Conservation (phyloP, 257 asterid genomes). For the Petunia secreta region DNA sequence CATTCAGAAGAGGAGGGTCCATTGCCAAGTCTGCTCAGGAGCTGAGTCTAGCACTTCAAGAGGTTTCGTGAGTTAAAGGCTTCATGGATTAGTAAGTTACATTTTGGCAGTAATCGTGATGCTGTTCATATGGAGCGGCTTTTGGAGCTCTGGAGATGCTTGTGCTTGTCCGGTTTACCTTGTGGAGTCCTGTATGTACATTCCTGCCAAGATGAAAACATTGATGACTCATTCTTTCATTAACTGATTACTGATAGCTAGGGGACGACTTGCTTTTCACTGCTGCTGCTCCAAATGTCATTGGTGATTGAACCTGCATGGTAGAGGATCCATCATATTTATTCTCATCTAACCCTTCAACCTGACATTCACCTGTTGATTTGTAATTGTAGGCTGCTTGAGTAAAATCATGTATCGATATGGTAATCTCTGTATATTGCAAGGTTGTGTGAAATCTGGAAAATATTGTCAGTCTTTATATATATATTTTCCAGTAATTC, state of each 20-base stretch:
- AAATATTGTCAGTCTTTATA: neutral
- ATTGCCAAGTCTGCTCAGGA: conserved; percentile 90
- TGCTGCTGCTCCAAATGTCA: conserved; percentile 27
- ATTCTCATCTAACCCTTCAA: conserved; percentile 26
- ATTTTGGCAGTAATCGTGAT: conserved; percentile 22
- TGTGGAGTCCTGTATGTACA: conserved; percentile 23
- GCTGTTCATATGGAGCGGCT: conserved; percentile 13
- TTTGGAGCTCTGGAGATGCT: conserved; percentile 27
- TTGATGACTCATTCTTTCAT: conserved; percentile 30
- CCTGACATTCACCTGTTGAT: conserved; percentile 12
- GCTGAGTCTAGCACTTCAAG: conserved; percentile 84
- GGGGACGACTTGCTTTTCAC: conserved; percentile 3
- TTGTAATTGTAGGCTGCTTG: conserved; percentile 23
- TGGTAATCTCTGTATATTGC: conserved; percentile 11
- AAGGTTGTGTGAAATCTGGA: conserved; percentile 17
- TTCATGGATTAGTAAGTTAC: conserved; percentile 3
- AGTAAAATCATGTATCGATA: conserved; percentile 14
- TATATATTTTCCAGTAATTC: neutral
- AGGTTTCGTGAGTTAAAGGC: conserved; percentile 48
- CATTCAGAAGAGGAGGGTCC: conserved; percentile 84
- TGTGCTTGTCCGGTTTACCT: neutral
- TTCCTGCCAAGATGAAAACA: conserved; percentile 32
- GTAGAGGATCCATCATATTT: conserved; percentile 32
- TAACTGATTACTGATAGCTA: conserved; percentile 20
- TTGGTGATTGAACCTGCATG: conserved; percentile 20